Evolutionary conservation across 73 alveolate genomes (phyloP), one percentile per base, ranked within the genome.

Genomic region (Tetrahymena borealis): DNA sequence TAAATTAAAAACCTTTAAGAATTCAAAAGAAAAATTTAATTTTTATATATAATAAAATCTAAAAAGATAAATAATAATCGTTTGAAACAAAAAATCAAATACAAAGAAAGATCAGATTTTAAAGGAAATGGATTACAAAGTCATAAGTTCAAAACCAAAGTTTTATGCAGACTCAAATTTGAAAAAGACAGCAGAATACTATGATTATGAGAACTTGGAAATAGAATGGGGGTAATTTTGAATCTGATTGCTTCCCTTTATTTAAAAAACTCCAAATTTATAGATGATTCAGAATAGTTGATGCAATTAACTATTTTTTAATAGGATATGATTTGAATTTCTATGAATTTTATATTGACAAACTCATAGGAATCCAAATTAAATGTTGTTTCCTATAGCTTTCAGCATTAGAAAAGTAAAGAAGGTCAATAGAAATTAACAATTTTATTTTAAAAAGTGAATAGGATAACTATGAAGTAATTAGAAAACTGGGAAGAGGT

Each of bases 401-500:
- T 41, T 60, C 28, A 60, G 85, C 85, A 20, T n/a, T 4, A n/a
- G n/a, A 60, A 60, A 4, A 9, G 31, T 9, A 18, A 4, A 24
- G 20, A 60, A 24, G 38, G 0, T 9, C n/a, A 60, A 60, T 60
- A 20, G 28, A 32, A 24, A 20, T 24, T 18, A 60, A 60, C 28
- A 24, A 24, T 39, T 60, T 60, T 7, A 40, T 78, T 33, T 79
- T 79, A 24, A 40, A 13, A 12, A 93, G 95, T 38, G 91, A 93
- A 85, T 77, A 79, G 39, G 99, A 97, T 39, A 91, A 97, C 38
- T 97, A 97, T 91, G 97, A 97, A 90, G 96, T 97, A 41, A 95
- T 96, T 10, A 95, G 96, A 41, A 97, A 97, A 90, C 78, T 97
- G 38, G 99, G 99, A 13, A 92, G 99, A 41, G 99, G 99, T 31